Conservation (phyloP, 345 rosid species). For the Eucalyptus brandiana region DNA sequence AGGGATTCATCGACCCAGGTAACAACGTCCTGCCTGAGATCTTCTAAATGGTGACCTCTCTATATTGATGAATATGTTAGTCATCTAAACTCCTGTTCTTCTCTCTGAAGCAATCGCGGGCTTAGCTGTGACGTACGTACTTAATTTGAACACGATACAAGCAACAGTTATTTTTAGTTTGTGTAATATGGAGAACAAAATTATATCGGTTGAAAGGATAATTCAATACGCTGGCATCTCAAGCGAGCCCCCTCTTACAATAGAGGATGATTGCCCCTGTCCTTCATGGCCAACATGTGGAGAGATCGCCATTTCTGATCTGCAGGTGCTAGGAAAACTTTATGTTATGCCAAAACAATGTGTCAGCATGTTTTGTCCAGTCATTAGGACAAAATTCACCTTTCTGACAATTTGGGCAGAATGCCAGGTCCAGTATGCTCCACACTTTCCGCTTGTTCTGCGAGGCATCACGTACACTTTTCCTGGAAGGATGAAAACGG, state of each 20-base stretch:
- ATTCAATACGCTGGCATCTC: constrained; percentile 53
- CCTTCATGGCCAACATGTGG: constrained; percentile 64
- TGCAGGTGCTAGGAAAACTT: constrained; percentile 35
- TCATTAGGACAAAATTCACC: background rate
- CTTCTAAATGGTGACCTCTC: background rate
- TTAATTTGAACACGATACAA: constrained; percentile 1
- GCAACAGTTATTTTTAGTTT: background rate
- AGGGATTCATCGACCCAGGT: constrained; percentile 59
- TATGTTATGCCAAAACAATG: background rate
- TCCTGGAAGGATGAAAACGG: constrained; percentile 66
- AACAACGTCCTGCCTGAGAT: background rate
- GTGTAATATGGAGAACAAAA: constrained; percentile 4
- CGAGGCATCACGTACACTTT: constrained; percentile 75
- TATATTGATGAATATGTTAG: constrained; percentile 15
- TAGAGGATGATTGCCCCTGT: constrained; percentile 41
- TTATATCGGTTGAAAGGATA: constrained; percentile 7
- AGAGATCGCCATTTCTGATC: constrained; percentile 35
- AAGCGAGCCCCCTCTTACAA: constrained; percentile 68
- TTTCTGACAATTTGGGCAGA: background rate
- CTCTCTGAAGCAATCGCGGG: constrained; percentile 5
- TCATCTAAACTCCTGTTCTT: constrained; percentile 30
- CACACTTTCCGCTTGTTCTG: constrained; percentile 79
- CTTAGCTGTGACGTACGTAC: background rate
- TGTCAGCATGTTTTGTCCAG: background rate
- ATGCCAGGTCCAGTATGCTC: constrained; percentile 66